Conservation (phyloP, 495 filamentous ascomycete genomes). For the Aspergillus sparsus region DNA sequence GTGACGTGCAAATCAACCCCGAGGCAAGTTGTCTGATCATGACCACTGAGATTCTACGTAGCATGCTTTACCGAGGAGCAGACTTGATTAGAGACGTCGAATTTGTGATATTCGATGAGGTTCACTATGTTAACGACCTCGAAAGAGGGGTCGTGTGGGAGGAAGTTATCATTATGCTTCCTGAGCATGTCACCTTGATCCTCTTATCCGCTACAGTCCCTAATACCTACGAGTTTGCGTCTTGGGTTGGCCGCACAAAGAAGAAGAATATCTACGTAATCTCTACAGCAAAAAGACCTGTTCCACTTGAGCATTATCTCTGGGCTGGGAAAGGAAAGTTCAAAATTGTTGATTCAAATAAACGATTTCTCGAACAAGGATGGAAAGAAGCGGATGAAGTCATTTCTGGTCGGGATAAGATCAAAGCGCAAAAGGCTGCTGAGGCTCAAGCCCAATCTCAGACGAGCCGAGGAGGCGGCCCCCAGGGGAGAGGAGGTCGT, state of each 20-base stretch:
- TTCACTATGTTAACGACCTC: constrained; percentile 98
- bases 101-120: constrained; percentile 98
- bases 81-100: constrained; percentile 97
- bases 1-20: constrained; percentile 96
- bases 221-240: constrained; percentile 96
- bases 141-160: constrained; percentile 99
- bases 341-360: constrained; percentile 92
- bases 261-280: constrained; percentile 99
- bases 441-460: constrained; percentile 49
- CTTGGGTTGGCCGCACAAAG: constrained; percentile 97
- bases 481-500: constrained; percentile 46
- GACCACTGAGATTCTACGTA: constrained; percentile 97
- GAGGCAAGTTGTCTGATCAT: constrained; percentile 98
- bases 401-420: constrained; percentile 79
- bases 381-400: constrained; percentile 93
- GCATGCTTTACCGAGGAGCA: constrained; percentile 96
- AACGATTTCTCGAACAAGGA: constrained; percentile 82
- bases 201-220: constrained; percentile 94
- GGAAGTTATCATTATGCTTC: constrained; percentile 99
- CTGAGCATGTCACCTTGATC: constrained; percentile 93
- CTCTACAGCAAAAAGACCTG: constrained; percentile 91
- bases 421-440: constrained; percentile 56
- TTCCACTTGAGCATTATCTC: constrained; percentile 92
- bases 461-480: constrained; percentile 52
- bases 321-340: constrained; percentile 90